These are phyloP conservation scores for Vararia minispora DNA, from an alignment of 768 basidiomycete genomes.

Conservation along the genomic window DNA sequence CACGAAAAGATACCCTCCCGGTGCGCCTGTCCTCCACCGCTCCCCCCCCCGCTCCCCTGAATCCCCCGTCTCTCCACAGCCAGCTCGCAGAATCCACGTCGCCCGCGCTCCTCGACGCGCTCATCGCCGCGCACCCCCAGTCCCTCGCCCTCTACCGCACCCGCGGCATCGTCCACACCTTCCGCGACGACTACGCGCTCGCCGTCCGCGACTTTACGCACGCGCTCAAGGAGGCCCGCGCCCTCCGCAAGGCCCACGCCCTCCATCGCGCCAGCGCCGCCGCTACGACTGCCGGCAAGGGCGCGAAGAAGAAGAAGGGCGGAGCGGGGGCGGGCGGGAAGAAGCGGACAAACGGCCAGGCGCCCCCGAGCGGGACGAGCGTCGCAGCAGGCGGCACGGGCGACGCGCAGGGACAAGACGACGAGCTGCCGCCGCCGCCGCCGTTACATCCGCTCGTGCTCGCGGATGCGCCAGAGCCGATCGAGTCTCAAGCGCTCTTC, in stretches of 20 bases:
- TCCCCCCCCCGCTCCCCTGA: conserved; percentile 9
- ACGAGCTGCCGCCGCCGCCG: too few species aligned
- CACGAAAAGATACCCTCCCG: conserved; percentile 92
- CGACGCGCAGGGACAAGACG: conserved; percentile 41
- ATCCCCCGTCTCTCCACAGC: conserved; percentile 27
- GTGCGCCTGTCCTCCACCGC: conserved; percentile 29
- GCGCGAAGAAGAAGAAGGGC: conserved; percentile 46
- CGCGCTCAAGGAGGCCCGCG: conserved; percentile 68
- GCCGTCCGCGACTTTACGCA: conserved; percentile 76
- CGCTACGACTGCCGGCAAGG: conserved; percentile 28
- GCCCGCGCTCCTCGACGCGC: conserved; percentile 65
- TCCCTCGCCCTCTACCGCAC: conserved; percentile 80
- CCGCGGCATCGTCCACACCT: conserved; percentile 83
- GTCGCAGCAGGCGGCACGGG: conserved; percentile 20
- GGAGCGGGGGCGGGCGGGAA: conserved; percentile 23
- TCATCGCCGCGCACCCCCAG: conserved; percentile 65
- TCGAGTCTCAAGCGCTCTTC: conserved; percentile 79
- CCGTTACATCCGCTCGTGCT: conserved; percentile 68
- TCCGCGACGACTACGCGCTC: conserved; percentile 68
- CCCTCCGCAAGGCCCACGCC: conserved; percentile 51
- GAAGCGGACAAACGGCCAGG: conserved; percentile 45
- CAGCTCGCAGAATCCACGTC: conserved; percentile 80
- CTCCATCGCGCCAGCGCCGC: conserved; percentile 37
- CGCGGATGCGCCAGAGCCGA: conserved; percentile 74
- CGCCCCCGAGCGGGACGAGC: conserved; percentile 58